Conservation (phyloP, 129 eudicot species). For the Centella asiatica region DNA sequence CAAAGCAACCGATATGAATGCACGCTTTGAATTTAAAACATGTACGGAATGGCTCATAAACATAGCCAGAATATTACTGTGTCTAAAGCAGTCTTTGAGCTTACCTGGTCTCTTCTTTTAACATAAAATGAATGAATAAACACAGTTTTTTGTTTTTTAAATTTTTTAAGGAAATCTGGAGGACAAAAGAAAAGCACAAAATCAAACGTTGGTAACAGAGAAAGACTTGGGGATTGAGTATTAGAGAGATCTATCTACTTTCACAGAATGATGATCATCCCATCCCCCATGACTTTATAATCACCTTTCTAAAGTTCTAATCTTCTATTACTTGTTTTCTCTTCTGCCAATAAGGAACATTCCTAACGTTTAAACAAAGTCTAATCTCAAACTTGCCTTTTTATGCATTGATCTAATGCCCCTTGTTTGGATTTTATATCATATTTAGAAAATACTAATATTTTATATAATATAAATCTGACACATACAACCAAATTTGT, state of each 20-base stretch:
- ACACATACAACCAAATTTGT: no score
- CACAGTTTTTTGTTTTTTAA: neutral
- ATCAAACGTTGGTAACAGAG: conserved; percentile 21
- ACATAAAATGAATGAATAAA: neutral
- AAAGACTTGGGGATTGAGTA: conserved; percentile 21
- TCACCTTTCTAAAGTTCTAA: conserved; percentile 15
- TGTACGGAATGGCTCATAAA: neutral
- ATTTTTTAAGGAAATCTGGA: neutral
- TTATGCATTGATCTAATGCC: neutral
- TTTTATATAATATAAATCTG: no score
- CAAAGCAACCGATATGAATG: no score
- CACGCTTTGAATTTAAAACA: no score
- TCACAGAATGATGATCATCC: conserved; percentile 25
- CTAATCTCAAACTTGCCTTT: conserved; percentile 10
- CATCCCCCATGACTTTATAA: conserved; percentile 20
- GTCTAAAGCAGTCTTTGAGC: neutral
- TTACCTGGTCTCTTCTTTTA: conserved; percentile 3
- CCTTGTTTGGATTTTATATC: no score
- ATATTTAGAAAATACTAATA: no score
- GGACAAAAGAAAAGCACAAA: conserved; percentile 7
- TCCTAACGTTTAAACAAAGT: conserved; percentile 36
- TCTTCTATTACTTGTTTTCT: conserved; percentile 6
- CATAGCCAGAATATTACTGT: neutral
- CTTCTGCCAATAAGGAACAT: conserved; percentile 12
- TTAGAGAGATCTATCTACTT: conserved; percentile 13